phyloP scores from a whole-genome alignment of 257 asterid species.

The Solanum tacnaense region DNA sequence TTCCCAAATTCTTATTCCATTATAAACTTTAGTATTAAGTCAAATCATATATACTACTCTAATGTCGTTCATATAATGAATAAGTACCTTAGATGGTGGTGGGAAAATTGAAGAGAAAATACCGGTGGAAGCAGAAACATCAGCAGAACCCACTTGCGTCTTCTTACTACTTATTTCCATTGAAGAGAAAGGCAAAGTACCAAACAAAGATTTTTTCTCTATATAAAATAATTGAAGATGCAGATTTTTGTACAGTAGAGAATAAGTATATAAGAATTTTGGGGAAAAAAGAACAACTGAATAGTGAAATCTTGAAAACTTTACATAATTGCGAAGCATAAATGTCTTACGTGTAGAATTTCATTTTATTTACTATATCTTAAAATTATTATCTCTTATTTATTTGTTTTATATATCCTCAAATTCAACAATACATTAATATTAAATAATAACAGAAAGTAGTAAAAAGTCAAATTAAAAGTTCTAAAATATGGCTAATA shows the following conservation, averaged over 20 bases:
- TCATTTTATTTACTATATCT: too few species aligned
- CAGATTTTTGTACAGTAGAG: not conserved
- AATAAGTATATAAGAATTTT: not conserved
- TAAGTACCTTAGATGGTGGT: constrained; percentile 25
- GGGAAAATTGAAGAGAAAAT: constrained; percentile 39
- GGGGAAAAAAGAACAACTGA: not conserved
- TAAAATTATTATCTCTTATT: too few species aligned
- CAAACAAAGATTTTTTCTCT: not conserved
- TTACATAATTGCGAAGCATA: not conserved
- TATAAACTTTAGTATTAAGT: not conserved
- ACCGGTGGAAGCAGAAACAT: constrained; percentile 11
- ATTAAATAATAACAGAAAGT: too few species aligned
- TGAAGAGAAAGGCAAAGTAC: not conserved
- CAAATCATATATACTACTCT: not conserved
- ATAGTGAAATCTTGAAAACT: not conserved
- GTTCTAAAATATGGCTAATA: too few species aligned
- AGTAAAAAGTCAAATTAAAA: not conserved
- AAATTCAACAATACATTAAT: too few species aligned
- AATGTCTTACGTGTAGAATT: not conserved
- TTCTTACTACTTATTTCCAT: constrained; percentile 20
- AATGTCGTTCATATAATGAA: not conserved
- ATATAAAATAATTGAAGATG: not conserved
- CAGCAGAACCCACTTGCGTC: constrained; percentile 5
- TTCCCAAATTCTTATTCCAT: not conserved
- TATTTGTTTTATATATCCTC: too few species aligned